Conservation (phyloP, 495 filamentous ascomycete species). For the Podospora appendiculata region DNA sequence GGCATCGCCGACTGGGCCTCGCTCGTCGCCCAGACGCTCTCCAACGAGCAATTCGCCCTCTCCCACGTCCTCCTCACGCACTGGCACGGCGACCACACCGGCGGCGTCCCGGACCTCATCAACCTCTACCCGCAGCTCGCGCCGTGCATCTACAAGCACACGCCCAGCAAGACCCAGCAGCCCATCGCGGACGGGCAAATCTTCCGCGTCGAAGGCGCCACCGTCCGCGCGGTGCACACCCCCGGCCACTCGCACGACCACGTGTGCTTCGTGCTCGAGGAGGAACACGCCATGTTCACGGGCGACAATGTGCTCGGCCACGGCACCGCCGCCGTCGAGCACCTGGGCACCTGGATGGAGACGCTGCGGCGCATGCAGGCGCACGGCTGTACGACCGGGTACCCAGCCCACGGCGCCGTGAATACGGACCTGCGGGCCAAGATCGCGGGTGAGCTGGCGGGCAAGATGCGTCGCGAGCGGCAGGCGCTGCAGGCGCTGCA, state of each 20-base stretch:
- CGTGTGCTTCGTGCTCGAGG: slow-evolving; percentile 60
- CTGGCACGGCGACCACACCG: slow-evolving; percentile 74
- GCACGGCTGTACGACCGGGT: slow-evolving; percentile 51
- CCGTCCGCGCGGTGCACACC: slow-evolving; percentile 57
- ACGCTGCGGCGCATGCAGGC: slow-evolving; percentile 56
- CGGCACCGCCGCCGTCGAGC: slow-evolving; percentile 74
- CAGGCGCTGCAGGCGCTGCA: slow-evolving; percentile 57
- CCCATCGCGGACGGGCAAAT: slow-evolving; percentile 56
- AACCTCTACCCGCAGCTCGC: slow-evolving; percentile 42
- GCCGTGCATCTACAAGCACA: slow-evolving; percentile 39
- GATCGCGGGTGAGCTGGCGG: slow-evolving; percentile 63
- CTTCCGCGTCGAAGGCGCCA: slow-evolving; percentile 64
- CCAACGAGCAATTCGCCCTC: slow-evolving; percentile 52
- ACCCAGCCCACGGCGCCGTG: slow-evolving; percentile 72
- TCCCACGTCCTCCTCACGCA: slow-evolving; percentile 56
- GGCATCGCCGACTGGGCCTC: slow-evolving; percentile 46
- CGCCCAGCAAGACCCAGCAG: slow-evolving; percentile 36
- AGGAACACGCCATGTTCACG: slow-evolving; percentile 76
- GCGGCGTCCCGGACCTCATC: slow-evolving; percentile 55
- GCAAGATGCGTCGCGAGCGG: slow-evolving; percentile 61
- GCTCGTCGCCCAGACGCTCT: slow-evolving; percentile 47
- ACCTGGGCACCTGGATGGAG: slow-evolving; percentile 57
- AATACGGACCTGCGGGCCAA: slow-evolving; percentile 44
- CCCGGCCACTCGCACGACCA: slow-evolving; percentile 78
- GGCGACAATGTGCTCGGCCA: slow-evolving; percentile 84